Evolutionary conservation across 495 filamentous ascomycete species (phyloP), one percentile per base, ranked within the genome.

Genomic region (Evansstolkia leycettana): DNA sequence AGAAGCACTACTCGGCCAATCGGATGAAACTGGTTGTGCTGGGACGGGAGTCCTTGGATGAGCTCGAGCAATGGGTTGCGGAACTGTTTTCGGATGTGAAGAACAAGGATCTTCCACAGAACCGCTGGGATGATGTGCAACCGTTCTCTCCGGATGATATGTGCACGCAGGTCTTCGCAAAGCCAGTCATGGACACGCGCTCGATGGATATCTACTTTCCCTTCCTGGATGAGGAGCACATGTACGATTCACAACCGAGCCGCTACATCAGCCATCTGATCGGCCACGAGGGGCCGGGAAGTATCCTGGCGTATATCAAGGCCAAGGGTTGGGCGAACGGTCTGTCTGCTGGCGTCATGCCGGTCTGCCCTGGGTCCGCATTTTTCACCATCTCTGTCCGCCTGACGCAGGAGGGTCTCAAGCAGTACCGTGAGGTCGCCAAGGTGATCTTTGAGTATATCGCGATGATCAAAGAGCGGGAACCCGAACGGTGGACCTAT

Each of bases 391-490:
- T 87, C 39, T 72, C 75, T 9, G 73, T 95, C 34, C 76, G 80
- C 15, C 60, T 96, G 41, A 96, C 90, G 1, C 80, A 90, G 47
- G 85, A 94, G 47, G 87, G 80, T 14, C 49, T 84, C 40, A 85
- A 78, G 45, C 64, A 93, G 46, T 93, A 96, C 58, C 70, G 81
- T 45, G 85, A 95, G 47, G 72, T 96, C 11, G 72, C 82, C 20
- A 87, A 92, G 58, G 75, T 79, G 16, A 66, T 95, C 34, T 99
- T 99, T 60, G 78, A 96, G 50, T 99, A 99, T 55, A 76, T 99
- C 37, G 76, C 87, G 4, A 73, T 99, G 52, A 74, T 99, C 25
- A 75, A 73, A 38, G 81, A 89, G 43, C 68, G 73, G 7, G 74
- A 82, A 20, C 87, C 87, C 0, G 81, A 94, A 55, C 64, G 87